Percentiles rank a stretch among this genome's conserved stretches.
These are phyloP conservation scores for Taphrina flavorubra DNA, from an alignment of 1,139 yeast genomes.

Conservation along the genomic window DNA sequence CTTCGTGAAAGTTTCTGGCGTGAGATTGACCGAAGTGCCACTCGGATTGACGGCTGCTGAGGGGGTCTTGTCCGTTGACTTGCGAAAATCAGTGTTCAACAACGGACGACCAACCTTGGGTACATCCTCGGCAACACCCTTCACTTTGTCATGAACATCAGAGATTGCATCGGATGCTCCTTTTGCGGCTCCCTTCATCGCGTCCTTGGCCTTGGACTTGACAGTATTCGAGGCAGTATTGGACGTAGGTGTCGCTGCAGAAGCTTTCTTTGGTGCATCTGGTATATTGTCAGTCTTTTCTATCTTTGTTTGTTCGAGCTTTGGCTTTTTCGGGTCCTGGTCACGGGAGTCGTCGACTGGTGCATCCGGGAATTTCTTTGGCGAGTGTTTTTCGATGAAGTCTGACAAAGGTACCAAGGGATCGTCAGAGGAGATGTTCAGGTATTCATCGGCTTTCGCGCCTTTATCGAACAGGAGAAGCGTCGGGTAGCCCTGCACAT, in stretches of 20 bases:
- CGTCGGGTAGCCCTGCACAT: conserved; percentile 52
- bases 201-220: background rate
- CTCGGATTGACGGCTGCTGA: conserved; percentile 42
- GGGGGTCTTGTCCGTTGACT: conserved; percentile 8
- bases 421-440: conserved; percentile 39
- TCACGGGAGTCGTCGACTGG: conserved; percentile 15
- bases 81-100: conserved; percentile 1
- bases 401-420: conserved; percentile 40
- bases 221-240: background rate
- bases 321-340: conserved; percentile 1
- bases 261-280: conserved; percentile 7
- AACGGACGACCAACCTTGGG: conserved; percentile 4
- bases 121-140: background rate
- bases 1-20: conserved; percentile 45
- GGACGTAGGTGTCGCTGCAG: background rate
- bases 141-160: background rate
- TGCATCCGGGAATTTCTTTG: conserved; percentile 13
- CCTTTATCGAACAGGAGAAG: conserved; percentile 52
- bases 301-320: conserved; percentile 2
- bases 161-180: background rate
- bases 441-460: conserved; percentile 48
- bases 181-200: background rate
- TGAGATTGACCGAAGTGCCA: conserved; percentile 47
- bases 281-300: background rate
- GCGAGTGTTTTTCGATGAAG: conserved; percentile 42